A percentile compares a stretch with the other conserved stretches of the same genome.
phyloP scores from a whole-genome alignment of 2,329 filamentous ascomycete species.

The Nigrospora sphaerica region DNA sequence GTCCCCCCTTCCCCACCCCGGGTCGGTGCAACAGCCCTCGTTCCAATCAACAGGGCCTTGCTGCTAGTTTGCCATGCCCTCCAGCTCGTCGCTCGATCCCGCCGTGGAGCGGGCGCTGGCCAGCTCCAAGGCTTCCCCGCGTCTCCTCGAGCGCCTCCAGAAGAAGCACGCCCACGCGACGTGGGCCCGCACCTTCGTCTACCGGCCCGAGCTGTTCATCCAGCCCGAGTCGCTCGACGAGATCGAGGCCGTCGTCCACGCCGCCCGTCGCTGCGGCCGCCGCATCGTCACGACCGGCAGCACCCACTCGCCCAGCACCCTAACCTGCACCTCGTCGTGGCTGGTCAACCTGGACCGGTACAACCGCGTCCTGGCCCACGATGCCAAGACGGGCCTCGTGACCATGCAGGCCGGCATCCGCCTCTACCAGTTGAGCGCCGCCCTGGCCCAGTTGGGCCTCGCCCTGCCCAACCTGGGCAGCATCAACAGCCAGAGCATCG shows the following conservation, averaged over 20 bases:
- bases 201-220: slow-evolving; percentile 83
- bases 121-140: neutral
- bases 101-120: slow-evolving; percentile 3
- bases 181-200: slow-evolving; percentile 91
- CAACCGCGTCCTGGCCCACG: slow-evolving; percentile 63
- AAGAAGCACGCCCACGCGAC: slow-evolving; percentile 74
- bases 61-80: neutral
- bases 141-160: slow-evolving; percentile 68
- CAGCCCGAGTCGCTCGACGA: slow-evolving; percentile 73
- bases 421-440: slow-evolving; percentile 64
- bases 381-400: slow-evolving; percentile 58
- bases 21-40: no score
- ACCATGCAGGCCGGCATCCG: slow-evolving; percentile 86
- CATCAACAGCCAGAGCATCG: slow-evolving; percentile 90
- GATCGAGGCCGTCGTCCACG: slow-evolving; percentile 73
- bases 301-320: slow-evolving; percentile 82
- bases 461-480: slow-evolving; percentile 90
- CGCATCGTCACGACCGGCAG: slow-evolving; percentile 83
- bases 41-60: neutral
- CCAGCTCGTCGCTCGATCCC: neutral
- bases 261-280: slow-evolving; percentile 74
- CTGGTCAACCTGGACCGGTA: slow-evolving; percentile 88
- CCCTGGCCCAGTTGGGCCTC: slow-evolving; percentile 67
- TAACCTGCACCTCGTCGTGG: slow-evolving; percentile 93
- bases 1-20: no score